A percentile compares a stretch with the other conserved stretches of the same genome.
phyloP scores from a whole-genome alignment of 2,329 filamentous ascomycete species.

The Hymenoscyphus repandus region DNA sequence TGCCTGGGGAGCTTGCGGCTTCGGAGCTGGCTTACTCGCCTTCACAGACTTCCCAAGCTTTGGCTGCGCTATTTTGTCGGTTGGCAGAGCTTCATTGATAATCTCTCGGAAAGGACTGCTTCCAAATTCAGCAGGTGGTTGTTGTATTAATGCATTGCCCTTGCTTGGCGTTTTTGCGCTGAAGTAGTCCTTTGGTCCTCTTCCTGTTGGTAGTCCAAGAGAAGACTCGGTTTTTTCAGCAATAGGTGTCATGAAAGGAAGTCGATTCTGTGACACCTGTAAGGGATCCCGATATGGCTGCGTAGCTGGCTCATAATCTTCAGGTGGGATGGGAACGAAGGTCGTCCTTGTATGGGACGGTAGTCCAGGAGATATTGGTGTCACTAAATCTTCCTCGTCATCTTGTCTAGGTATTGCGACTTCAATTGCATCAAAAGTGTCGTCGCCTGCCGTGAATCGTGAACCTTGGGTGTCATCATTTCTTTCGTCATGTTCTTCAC shows the following conservation, averaged over 20 bases:
- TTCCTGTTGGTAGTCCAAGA: slow-evolving; percentile 59
- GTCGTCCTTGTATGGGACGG: slow-evolving; percentile 43
- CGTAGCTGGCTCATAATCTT: slow-evolving; percentile 77
- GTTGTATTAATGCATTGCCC: slow-evolving; percentile 22
- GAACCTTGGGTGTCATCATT: slow-evolving; percentile 34
- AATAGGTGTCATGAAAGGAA: slow-evolving; percentile 98
- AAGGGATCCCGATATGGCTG: slow-evolving; percentile 76
- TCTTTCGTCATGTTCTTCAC: slow-evolving; percentile 27
- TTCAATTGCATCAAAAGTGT: slow-evolving; percentile 29
- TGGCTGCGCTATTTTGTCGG: slow-evolving; percentile 47
- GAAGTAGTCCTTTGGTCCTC: slow-evolving; percentile 51
- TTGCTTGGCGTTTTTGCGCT: slow-evolving; percentile 75
- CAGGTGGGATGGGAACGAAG: slow-evolving; percentile 78
- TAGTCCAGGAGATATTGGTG: slow-evolving; percentile 38
- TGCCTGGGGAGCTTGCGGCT: slow-evolving; percentile 23
- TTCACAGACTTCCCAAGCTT: slow-evolving; percentile 44
- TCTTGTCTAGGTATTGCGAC: slow-evolving; percentile 26
- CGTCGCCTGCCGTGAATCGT: slow-evolving; percentile 36
- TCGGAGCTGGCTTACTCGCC: slow-evolving; percentile 33
- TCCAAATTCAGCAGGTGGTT: slow-evolving; percentile 33
- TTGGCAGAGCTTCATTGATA: slow-evolving; percentile 45
- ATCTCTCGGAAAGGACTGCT: slow-evolving; percentile 72
- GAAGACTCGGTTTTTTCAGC: slow-evolving; percentile 93
- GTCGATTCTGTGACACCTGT: slow-evolving; percentile 78
- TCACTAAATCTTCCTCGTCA: slow-evolving; percentile 38